These are phyloP conservation scores for Pholiota adiposa DNA, from an alignment of 1,284 basidiomycete species.

Conservation along the genomic window DNA sequence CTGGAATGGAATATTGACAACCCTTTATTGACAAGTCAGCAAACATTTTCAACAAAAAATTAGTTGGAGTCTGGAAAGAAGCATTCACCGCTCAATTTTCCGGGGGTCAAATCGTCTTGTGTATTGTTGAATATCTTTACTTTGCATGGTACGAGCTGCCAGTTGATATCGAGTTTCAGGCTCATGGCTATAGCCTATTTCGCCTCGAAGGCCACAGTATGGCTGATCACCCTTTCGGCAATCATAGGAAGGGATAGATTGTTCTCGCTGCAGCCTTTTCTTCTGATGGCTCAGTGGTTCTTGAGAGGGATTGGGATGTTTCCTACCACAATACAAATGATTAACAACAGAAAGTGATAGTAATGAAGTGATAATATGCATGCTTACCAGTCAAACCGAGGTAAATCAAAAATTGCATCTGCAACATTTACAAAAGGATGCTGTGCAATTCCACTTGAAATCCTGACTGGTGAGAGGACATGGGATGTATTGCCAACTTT, in stretches of 20 bases:
- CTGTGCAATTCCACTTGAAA: conserved; percentile 49
- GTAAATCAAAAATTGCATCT: conserved; percentile 73
- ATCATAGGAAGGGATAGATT: conserved; percentile 34
- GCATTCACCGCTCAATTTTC: conserved; percentile 43
- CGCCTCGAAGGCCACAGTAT: conserved; percentile 47
- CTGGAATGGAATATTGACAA: conserved; percentile 55
- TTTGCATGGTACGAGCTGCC: conserved; percentile 39
- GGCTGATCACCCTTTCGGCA: conserved; percentile 37
- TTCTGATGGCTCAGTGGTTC: conserved; percentile 21
- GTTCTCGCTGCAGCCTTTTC: conserved; percentile 24
- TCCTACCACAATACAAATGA: conserved; percentile 36
- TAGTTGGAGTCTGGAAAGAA: neutral
- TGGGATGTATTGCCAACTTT: conserved; percentile 32
- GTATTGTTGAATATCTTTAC: conserved; percentile 52
- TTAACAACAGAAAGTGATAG: neutral
- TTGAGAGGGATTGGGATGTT: conserved; percentile 37
- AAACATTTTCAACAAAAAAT: neutral
- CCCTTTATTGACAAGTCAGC: conserved; percentile 36
- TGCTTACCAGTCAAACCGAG: conserved; percentile 68
- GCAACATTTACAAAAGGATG: conserved; percentile 59
- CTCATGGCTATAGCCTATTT: conserved; percentile 43
- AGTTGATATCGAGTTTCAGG: conserved; percentile 59
- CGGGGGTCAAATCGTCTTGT: conserved; percentile 39
- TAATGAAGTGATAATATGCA: neutral
- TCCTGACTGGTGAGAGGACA: conserved; percentile 48